phyloP scores from a whole-genome alignment of 2,329 filamentous ascomycete genomes.

The Meredithiella fracta region DNA sequence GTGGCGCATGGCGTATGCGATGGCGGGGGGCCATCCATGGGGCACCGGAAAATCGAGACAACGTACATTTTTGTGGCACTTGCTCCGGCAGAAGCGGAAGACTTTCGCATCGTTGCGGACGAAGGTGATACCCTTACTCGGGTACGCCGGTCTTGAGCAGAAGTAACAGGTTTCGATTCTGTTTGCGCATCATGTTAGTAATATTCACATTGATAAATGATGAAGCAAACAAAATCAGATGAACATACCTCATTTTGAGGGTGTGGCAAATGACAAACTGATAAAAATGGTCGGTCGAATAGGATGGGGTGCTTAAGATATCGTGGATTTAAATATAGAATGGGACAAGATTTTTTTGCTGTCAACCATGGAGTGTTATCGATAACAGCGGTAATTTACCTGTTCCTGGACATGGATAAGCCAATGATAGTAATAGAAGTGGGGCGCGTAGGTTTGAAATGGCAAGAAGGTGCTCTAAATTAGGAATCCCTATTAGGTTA shows the following conservation, averaged over 20 bases:
- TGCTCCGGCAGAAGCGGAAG: constrained; percentile 43
- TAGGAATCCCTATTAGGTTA: not conserved
- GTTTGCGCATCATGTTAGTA: constrained; percentile 2
- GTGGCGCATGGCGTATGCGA: no score
- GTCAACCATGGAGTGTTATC: constrained; percentile 6
- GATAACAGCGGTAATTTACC: constrained; percentile 7
- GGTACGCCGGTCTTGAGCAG: constrained; percentile 34
- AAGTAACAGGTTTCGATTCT: constrained; percentile 32
- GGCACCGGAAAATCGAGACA: not conserved
- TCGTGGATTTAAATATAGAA: constrained; percentile 8
- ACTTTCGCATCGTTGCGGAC: constrained; percentile 31
- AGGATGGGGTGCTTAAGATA: constrained; percentile 3
- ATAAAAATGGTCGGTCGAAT: constrained; percentile 1
- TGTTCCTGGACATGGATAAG: not conserved
- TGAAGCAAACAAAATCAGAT: not conserved
- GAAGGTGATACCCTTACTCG: constrained; percentile 39
- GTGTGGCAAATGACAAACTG: constrained; percentile 5
- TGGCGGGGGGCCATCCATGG: no score
- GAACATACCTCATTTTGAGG: constrained; percentile 16
- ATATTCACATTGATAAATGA: not conserved
- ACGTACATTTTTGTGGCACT: constrained; percentile 43
- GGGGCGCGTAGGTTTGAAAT: not conserved
- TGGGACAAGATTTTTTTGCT: constrained; percentile 14
- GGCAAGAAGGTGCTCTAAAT: no score
- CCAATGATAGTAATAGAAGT: constrained; percentile 4